Percentiles rank a stretch among this genome's conserved stretches.
Evolutionary conservation across 108 stramenopile species (phyloP).

Genomic region (Skeletonema grethae): DNA sequence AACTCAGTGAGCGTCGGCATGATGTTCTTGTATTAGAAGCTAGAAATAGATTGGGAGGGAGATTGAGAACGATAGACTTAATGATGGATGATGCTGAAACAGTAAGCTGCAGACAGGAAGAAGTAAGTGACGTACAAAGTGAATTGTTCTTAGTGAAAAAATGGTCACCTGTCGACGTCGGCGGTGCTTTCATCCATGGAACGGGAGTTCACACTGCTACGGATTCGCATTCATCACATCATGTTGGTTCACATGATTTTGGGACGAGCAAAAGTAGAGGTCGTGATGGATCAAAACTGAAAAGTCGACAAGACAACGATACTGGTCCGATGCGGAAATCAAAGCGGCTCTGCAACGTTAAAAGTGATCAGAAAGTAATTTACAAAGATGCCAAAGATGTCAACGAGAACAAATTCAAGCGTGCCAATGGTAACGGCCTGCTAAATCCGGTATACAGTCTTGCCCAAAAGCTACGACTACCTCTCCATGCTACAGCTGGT

Average conservation of each 20-base stretch:
- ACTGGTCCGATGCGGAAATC: background rate
- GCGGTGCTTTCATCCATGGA: slow-evolving; percentile 91
- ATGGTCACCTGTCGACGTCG: slow-evolving; percentile 64
- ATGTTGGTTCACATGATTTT: slow-evolving; percentile 42
- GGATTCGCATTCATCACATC: background rate
- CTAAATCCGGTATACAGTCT: slow-evolving; percentile 72
- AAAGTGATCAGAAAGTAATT: background rate
- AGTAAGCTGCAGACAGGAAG: background rate
- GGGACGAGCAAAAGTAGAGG: slow-evolving; percentile 24
- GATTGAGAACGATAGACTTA: slow-evolving; percentile 53
- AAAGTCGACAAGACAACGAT: background rate
- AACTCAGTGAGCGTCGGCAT: slow-evolving; percentile 71
- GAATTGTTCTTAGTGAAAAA: slow-evolving; percentile 25
- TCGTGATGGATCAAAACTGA: background rate
- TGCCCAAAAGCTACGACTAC: slow-evolving; percentile 48
- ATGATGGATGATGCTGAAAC: slow-evolving; percentile 30
- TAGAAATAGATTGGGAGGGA: slow-evolving; percentile 65
- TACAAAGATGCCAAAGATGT: slow-evolving; percentile 1
- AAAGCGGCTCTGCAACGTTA: background rate
- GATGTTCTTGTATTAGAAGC: slow-evolving; percentile 82
- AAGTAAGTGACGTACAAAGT: slow-evolving; percentile 20
- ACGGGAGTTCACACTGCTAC: slow-evolving; percentile 55
- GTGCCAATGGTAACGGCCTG: slow-evolving; percentile 23
- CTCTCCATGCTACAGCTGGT: slow-evolving; percentile 36
- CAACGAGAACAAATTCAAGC: slow-evolving; percentile 6